These are phyloP conservation scores for Atkinsonella hypoxylon DNA, from an alignment of 2,329 filamentous ascomycete genomes.

Conservation along the genomic window DNA sequence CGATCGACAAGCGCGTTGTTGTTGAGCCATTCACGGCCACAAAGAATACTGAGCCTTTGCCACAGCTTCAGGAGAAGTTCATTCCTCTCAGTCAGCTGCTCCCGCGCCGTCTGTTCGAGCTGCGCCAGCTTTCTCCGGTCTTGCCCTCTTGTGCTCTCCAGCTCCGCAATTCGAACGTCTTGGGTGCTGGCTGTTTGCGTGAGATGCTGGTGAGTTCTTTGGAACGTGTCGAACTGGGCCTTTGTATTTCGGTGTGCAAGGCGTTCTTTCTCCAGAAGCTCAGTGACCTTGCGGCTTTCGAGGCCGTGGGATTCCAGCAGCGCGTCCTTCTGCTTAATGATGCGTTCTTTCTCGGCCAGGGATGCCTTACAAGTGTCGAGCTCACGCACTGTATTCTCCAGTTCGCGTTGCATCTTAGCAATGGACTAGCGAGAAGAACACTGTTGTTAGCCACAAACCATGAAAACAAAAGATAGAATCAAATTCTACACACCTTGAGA, in stretches of 20 bases:
- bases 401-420: constrained; percentile 74
- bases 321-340: constrained; percentile 80
- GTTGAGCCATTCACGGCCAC: constrained; percentile 85
- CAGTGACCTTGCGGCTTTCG: constrained; percentile 72
- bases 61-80: constrained; percentile 78
- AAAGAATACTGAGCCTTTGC: constrained; percentile 76
- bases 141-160: constrained; percentile 66
- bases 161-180: constrained; percentile 71
- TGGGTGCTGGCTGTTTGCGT: constrained; percentile 77
- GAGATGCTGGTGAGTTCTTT: constrained; percentile 78
- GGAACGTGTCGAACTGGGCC: constrained; percentile 74
- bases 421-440: constrained; percentile 46
- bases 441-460: too few species aligned
- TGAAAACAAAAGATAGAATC: background rate
- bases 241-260: constrained; percentile 76
- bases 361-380: constrained; percentile 67
- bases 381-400: constrained; percentile 73
- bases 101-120: constrained; percentile 70
- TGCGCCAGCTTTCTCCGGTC: constrained; percentile 66
- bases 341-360: constrained; percentile 78
- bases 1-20: constrained; percentile 82
- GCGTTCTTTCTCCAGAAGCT: constrained; percentile 85
- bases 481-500: constrained; percentile 48
- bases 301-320: constrained; percentile 81
- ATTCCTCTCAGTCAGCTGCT: constrained; percentile 84